A percentile compares a stretch with the other conserved stretches of the same genome.
Evolutionary conservation across 2,329 filamentous ascomycete genomes (phyloP).

Genomic region (Plenodomus biglobosus): DNA sequence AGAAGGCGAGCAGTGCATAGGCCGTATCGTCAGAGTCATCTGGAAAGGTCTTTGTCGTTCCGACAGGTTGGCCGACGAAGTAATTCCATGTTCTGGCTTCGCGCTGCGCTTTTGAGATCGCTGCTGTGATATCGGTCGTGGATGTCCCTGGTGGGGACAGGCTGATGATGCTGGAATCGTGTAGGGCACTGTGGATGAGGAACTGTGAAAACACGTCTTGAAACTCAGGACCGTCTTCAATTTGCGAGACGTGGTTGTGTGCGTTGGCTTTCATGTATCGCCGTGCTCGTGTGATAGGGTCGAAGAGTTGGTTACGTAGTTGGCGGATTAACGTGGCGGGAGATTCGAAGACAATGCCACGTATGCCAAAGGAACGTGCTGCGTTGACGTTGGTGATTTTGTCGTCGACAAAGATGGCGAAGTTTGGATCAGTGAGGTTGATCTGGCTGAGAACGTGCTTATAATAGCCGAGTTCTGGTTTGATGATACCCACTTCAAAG

Average conservation of each 20-base stretch:
- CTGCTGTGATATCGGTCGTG: constrained; percentile 6
- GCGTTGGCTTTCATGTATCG: constrained; percentile 22
- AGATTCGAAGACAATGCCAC: constrained; percentile 26
- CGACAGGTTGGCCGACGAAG: constrained; percentile 18
- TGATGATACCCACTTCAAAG: constrained; percentile 36
- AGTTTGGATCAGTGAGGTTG: constrained; percentile 6
- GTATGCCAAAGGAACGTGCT: constrained; percentile 32
- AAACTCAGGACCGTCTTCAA: constrained; percentile 21
- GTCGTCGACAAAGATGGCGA: constrained; percentile 37
- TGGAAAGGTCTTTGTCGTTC: constrained; percentile 26
- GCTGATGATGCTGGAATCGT: constrained; percentile 13
- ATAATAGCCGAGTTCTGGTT: constrained; percentile 42
- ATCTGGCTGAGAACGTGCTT: constrained; percentile 31
- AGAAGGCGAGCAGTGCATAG: constrained; percentile 30
- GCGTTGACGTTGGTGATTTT: constrained; percentile 14
- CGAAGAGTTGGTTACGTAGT: constrained; percentile 20
- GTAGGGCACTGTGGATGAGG: constrained; percentile 27
- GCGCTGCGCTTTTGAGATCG: constrained; percentile 1
- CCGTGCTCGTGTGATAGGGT: constrained; percentile 20
- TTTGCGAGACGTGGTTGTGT: constrained; percentile 20
- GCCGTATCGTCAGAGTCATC: constrained; percentile 44
- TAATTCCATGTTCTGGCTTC: constrained; percentile 30
- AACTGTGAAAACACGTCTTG: constrained; percentile 35
- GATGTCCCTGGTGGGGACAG: constrained; percentile 5
- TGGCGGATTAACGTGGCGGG: constrained; percentile 5